Conservation (phyloP, 2,329 filamentous ascomycete genomes). For the Fusarium sp. region DNA sequence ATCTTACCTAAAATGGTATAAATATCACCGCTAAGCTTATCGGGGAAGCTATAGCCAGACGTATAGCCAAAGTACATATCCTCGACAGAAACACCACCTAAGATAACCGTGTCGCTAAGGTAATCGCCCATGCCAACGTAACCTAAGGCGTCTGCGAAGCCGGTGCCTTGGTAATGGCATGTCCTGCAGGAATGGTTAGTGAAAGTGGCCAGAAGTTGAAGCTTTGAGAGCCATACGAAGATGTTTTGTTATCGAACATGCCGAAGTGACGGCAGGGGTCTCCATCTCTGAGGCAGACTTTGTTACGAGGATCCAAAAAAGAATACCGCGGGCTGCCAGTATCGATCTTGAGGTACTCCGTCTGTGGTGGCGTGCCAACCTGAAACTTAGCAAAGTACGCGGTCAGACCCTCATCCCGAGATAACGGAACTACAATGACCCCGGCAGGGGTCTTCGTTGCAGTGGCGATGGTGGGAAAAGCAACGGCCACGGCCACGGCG, state of each 20-base stretch:
- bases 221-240: neutral
- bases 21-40: neutral
- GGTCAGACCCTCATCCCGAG: constrained; percentile 10
- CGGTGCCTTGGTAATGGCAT: neutral
- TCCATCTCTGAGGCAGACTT: neutral
- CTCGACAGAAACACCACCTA: constrained; percentile 1
- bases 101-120: neutral
- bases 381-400: constrained; percentile 4
- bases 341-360: constrained; percentile 15
- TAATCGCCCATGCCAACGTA: neutral
- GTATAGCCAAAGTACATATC: constrained; percentile 15
- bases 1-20: constrained; percentile 3
- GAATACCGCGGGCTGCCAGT: constrained; percentile 12
- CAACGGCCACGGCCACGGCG: neutral
- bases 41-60: neutral
- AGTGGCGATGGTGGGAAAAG: fast-evolving
- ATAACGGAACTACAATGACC: constrained; percentile 1
- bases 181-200: neutral
- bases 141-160: constrained; percentile 1
- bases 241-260: neutral
- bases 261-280: neutral
- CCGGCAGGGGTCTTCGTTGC: neutral
- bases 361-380: constrained; percentile 9
- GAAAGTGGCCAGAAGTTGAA: fast-evolving
- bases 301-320: constrained; percentile 4